phyloP scores from a whole-genome alignment of 768 basidiomycete genomes.

The Serendipita indica region DNA sequence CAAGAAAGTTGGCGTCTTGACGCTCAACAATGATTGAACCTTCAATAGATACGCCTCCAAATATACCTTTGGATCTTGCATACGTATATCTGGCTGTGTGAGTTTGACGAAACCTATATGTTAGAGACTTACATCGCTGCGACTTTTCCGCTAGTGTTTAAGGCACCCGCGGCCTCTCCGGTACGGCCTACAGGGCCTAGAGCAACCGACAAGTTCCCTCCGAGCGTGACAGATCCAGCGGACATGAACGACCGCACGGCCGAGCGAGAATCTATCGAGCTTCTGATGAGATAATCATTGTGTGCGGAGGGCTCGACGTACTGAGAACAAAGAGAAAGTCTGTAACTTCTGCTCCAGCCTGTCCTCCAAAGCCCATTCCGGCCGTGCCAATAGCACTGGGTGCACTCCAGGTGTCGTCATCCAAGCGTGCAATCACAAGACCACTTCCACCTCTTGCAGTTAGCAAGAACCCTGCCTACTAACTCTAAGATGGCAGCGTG shows the following conservation, averaged over 20 bases:
- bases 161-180: slow-evolving; percentile 71
- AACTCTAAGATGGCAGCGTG: background rate
- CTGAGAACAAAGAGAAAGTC: slow-evolving; percentile 87
- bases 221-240: slow-evolving; percentile 76
- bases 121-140: slow-evolving; percentile 60
- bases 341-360: slow-evolving; percentile 73
- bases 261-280: slow-evolving; percentile 12
- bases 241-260: slow-evolving; percentile 79
- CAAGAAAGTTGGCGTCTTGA: slow-evolving; percentile 78
- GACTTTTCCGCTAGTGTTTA: slow-evolving; percentile 73
- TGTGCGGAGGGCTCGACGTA: background rate
- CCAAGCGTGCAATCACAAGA: slow-evolving; percentile 70
- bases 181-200: slow-evolving; percentile 89
- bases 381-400: slow-evolving; percentile 92
- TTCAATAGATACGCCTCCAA: slow-evolving; percentile 80
- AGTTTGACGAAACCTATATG: background rate
- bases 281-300: slow-evolving; percentile 9
- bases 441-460: slow-evolving; percentile 55
- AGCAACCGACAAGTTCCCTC: slow-evolving; percentile 80
- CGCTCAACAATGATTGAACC: slow-evolving; percentile 88
- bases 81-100: slow-evolving; percentile 82
- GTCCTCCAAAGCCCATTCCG: slow-evolving; percentile 68
- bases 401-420: slow-evolving; percentile 80
- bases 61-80: slow-evolving; percentile 83
- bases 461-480: slow-evolving; percentile 24